Evolutionary conservation across 345 rosid genomes (phyloP), one percentile per base, ranked within the genome.

Genomic region (Mangifera indica): DNA sequence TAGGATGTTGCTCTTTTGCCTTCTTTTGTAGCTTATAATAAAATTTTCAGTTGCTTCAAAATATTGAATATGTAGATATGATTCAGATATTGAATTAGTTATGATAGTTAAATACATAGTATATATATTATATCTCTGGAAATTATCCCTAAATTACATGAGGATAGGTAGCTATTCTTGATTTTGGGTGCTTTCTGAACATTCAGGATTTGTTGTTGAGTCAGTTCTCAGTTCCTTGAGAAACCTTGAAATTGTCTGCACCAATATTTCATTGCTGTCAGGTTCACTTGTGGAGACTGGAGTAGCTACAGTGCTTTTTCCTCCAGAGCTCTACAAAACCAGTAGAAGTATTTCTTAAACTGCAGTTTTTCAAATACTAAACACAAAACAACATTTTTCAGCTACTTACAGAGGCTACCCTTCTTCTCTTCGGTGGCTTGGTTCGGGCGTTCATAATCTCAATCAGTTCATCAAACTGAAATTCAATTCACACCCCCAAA

Each of bases 381-480:
- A 32, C 25, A 37, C 24, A 10, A 4, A 18, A 61, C 18, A 34
- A 15, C 42, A 37, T 6, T 6, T 34, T 37, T 37, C 42, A 0
- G 9, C 42, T 52, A 24, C 71, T 68, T 58, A 68, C 74, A 20
- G 72, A 68, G 24, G 68, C 29, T 26, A 64, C 18, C 64, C 72
- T 64, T 34, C 77, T 48, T 51, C 77, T 67, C 69, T 76, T 80
- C 1, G 80, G 77, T 8, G 66, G 80, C 61, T 71, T 71, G 8
- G 74, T 46, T 54, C 55, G 69, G 11, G 62, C 24, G 68, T 56
- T 69, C 77, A 80, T 69, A 69, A 73, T 54, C 72, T 69, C 80
- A 32, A 76, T 55, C 69, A 80, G 69, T 63, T 64, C 77, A 59
- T 76, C 77, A 65, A 76, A 76, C 83, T 52, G 72, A 34, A 65